Percentiles rank a stretch among this genome's conserved stretches.
These are phyloP conservation scores for Barnettozyma siamensis DNA, from an alignment of 805 yeast species.

Conservation along the genomic window DNA sequence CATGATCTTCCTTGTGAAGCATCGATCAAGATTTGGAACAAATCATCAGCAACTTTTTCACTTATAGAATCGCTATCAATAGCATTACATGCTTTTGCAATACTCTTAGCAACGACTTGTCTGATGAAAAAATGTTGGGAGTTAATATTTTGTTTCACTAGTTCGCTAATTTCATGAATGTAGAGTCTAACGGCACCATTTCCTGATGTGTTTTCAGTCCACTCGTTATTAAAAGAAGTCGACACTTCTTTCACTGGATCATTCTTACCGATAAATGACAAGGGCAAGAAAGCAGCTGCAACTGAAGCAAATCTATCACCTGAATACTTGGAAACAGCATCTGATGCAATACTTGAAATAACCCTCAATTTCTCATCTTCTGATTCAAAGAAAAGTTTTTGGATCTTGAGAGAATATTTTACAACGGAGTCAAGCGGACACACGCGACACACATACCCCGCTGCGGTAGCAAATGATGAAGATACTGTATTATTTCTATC, in stretches of 20 bases:
- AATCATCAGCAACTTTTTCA: slow-evolving; percentile 22
- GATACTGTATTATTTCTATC: slow-evolving; percentile 72
- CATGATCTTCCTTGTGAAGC: slow-evolving; percentile 77
- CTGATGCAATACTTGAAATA: slow-evolving; percentile 56
- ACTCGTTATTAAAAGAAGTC: slow-evolving; percentile 50
- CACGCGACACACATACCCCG: slow-evolving; percentile 71
- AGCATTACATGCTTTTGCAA: slow-evolving; percentile 51
- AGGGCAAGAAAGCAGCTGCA: slow-evolving; percentile 63
- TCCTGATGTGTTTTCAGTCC: slow-evolving; percentile 80
- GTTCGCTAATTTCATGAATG: slow-evolving; percentile 55
- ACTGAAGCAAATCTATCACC: slow-evolving; percentile 60
- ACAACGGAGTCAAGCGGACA: slow-evolving; percentile 47
- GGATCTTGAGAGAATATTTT: slow-evolving; percentile 47
- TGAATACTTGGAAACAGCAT: slow-evolving; percentile 62
- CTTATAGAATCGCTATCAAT: slow-evolving; percentile 29
- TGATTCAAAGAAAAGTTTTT: slow-evolving; percentile 53
- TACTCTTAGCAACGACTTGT: slow-evolving; percentile 62
- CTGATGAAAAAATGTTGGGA: slow-evolving; percentile 61
- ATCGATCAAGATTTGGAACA: slow-evolving; percentile 50
- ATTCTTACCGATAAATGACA: slow-evolving; percentile 72
- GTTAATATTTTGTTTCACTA: slow-evolving; percentile 44
- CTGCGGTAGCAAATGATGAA: slow-evolving; percentile 69
- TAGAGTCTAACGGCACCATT: slow-evolving; percentile 64
- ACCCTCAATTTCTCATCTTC: slow-evolving; percentile 41
- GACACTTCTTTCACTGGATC: slow-evolving; percentile 47